These are phyloP conservation scores for Hibiscus mutabilis DNA, from an alignment of 345 rosid genomes.

Conservation along the genomic window DNA sequence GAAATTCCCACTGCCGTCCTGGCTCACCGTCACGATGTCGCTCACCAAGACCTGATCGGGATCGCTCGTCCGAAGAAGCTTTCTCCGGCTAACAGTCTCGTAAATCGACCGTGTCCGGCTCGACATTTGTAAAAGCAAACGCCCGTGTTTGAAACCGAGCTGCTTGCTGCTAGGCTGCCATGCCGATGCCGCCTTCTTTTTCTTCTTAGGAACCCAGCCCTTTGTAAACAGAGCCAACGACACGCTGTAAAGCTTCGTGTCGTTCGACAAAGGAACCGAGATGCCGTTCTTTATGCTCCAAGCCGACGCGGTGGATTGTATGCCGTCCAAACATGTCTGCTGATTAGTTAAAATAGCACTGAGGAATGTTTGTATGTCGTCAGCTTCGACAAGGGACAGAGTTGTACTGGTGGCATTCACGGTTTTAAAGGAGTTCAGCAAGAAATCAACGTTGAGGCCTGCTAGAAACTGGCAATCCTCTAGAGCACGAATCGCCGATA, in stretches of 20 bases:
- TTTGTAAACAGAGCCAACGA: slow-evolving; percentile 66
- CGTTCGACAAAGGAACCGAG: slow-evolving; percentile 46
- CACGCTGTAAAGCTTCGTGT: slow-evolving; percentile 69
- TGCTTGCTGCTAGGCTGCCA: slow-evolving; percentile 30
- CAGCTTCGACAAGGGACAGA: slow-evolving; percentile 42
- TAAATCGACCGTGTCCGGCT: slow-evolving; percentile 36
- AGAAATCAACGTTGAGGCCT: slow-evolving; percentile 52
- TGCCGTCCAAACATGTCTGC: slow-evolving; percentile 74
- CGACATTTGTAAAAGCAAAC: slow-evolving; percentile 54
- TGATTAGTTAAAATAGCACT: slow-evolving; percentile 83
- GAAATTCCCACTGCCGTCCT: slow-evolving; percentile 73
- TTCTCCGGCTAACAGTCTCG: slow-evolving; percentile 51
- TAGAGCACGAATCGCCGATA: slow-evolving; percentile 49
- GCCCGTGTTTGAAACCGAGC: slow-evolving; percentile 38
- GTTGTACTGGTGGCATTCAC: slow-evolving; percentile 31
- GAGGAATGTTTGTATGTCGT: slow-evolving; percentile 65
- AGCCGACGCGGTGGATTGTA: slow-evolving; percentile 41
- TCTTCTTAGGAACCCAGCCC: slow-evolving; percentile 68
- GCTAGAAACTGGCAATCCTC: slow-evolving; percentile 68
- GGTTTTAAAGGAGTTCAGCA: slow-evolving; percentile 37
- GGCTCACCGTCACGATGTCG: slow-evolving; percentile 55
- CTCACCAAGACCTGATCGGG: slow-evolving; percentile 34
- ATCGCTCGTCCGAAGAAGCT: slow-evolving; percentile 36
- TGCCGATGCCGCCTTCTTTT: slow-evolving; percentile 16
- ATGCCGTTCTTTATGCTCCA: slow-evolving; percentile 54